Base-by-base conservation (phyloP, 495 filamentous ascomycete genomes). In the Daldinia childiae region DNA sequence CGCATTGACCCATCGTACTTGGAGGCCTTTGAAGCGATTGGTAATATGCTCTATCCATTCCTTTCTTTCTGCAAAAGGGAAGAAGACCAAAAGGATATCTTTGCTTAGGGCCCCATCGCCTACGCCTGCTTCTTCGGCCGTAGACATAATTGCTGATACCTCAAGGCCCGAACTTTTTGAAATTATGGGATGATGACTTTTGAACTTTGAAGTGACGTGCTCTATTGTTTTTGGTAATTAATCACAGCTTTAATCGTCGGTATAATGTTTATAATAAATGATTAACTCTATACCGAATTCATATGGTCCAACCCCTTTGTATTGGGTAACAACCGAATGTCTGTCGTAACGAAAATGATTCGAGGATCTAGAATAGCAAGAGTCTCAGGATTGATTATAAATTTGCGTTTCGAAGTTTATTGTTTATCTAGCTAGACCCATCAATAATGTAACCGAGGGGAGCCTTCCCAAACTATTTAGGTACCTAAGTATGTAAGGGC, bases 41-140 rank as follows among this genome's bases (percentile, higher is more conserved):
- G 75, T 62, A 8, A 80, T 43, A 0, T 66, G 50, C 43, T 73
- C 66, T 6, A 70, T 71, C 76, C 77, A 81, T n/a, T 64, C 64
- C 26, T 67, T 39, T 36, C 70, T 61, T 11, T 63, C 62, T 4
- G 66, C 29, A 14, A 62, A 54, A 12, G 69, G 62, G 30, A 41
- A 12, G 56, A 62, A 66, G 15, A 76, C n/a, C 3, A 73, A 38
- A 29, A 76, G 57, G 9, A 76, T 17, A 19, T 76, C 73, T 54
- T 73, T 73, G 55, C 56, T 64, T 11, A 76, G 58, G 24, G 70
- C 3, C 17, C 36, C 36, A 12, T 30, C 3, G 8, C 58, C 68
- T 1, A 24, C 51, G 19, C 30, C 56, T 17, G 12, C 39, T n/a
- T 54, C 57, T 17, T 45, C 56, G 3, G 7, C 27, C 27, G 27